Base-by-base conservation (phyloP, 148 eudicot species). In the Beta vulgaris region DNA sequence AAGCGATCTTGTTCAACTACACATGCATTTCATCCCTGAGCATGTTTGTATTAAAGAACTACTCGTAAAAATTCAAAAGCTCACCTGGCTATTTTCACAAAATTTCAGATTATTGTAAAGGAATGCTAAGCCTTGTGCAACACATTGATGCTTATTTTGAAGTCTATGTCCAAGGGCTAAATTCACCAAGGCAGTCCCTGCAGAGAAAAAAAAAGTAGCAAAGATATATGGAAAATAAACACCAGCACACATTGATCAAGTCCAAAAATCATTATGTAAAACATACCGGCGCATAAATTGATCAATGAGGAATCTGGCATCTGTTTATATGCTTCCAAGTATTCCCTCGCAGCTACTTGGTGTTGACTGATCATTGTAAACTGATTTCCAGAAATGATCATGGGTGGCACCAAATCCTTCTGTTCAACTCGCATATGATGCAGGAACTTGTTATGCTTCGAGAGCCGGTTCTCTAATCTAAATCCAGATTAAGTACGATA, bases 261-360 rank as follows among this genome's bases (percentile, higher is more conserved):
- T 51, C 39, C 11, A 21, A 34, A 58, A 25, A 54, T 48, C 13
- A 68, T 61, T 55, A 57, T 1, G 59, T 65, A 36, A 58, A 28
- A 28, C 85, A 62, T 77, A 85, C 97, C 98, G 28, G 69, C 91
- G 73, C 97, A 91, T 26, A 91, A 89, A 86, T 91, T 94, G 80
- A 90, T 85, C 82, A 94, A 82, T 48, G 93, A 88, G 84, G 71
- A 85, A 23, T 90, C 91, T 1, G 97, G 98, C 88, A 88, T 85
- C 72, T 84, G 82, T 78, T 90, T 94, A 72, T 88, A 85, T 54
- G 97, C 98, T 85, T 91, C 89, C 69, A 94, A 84, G 74, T 94
- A 94, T 67, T 91, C 90, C 74, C 84, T 87, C 43, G 97, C 97
- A 77, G 98, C 98, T 77, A 79, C 86, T 82, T 94, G 98, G 84